Base-by-base conservation (phyloP, 1,139 yeast genomes). In the Kodamaea alishanica region DNA sequence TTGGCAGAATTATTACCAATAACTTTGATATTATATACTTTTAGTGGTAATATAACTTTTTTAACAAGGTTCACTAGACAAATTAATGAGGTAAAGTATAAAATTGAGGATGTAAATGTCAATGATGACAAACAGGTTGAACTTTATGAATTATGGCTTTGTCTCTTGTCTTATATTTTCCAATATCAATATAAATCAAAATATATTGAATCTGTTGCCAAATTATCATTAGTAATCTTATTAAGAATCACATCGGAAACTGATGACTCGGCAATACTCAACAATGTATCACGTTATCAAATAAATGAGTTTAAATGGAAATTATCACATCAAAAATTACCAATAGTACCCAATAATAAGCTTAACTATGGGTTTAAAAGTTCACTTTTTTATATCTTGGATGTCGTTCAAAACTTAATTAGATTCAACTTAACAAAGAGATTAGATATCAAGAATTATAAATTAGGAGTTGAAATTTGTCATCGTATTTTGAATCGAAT, bases 291-390 rank as follows among this genome's bases (percentile, higher is more conserved):
- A 7, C 41, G 49, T 1, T 54, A 48, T 28, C 54, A 53, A 23
- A 63, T 71, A 20, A 59, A 70, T 39, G 75, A 70, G 44, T 61
- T 57, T 43, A 59, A 59, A 36, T 69, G 73, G 71, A 70, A 70
- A 43, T 46, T 70, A 33, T 65, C 72, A 34, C 75, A 65, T 43
- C 75, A 70, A 37, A 61, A 58, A 38, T 31, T 45, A 6, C 75
- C 75, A 1, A 46, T 65, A 11, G 49, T 70, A 2, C 70, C 70
- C 4, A 49, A 49, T 15, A 59, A 57, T 38, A 36, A 47, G 2
- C 58, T 50, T 1, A 47, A 53, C 6, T 51, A 47, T 22, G 66
- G 63, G 0, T 41, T 51, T 30, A 69, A 67, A 37, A 55, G 65
- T 1, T 44, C 65, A 23, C 44, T 62, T 33, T 60, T 68, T 29